phyloP scores from a whole-genome alignment of 1,284 basidiomycete species.

The Puccinia novopanici region DNA sequence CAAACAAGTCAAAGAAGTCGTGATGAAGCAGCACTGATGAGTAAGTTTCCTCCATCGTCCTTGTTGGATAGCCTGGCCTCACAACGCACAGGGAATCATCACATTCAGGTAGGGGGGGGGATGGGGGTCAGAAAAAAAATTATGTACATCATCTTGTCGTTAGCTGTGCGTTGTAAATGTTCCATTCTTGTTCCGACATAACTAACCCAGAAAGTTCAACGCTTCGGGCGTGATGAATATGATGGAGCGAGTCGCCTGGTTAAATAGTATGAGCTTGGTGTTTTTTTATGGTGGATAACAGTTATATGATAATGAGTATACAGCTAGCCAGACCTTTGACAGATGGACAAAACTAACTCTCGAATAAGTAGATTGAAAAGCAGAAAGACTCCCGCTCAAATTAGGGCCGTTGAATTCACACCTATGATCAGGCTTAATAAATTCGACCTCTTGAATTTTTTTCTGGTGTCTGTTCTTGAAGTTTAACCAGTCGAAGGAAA shows the following conservation, averaged over 20 bases:
- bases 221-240: constrained; percentile 37
- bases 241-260: not conserved
- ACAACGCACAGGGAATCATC: too few relatives aligned
- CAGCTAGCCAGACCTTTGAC: too few relatives aligned
- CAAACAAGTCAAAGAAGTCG: constrained; percentile 50
- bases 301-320: too few relatives aligned
- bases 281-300: not conserved
- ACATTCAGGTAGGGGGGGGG: too few relatives aligned
- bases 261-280: constrained; percentile 38
- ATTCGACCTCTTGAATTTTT: not conserved
- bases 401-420: not conserved
- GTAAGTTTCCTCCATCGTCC: constrained; percentile 44
- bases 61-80: constrained; percentile 34
- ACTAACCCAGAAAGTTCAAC: constrained; percentile 40
- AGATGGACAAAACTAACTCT: constrained; percentile 10
- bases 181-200: not conserved
- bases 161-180: too few relatives aligned
- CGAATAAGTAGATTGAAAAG: constrained; percentile 43
- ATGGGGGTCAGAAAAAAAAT: too few relatives aligned
- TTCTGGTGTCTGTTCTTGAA: constrained; percentile 10
- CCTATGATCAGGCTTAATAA: constrained; percentile 12
- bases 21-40: constrained; percentile 50
- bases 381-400: constrained; percentile 15
- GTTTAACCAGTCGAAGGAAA: constrained; percentile 7
- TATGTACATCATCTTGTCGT: too few relatives aligned